Evolutionary conservation across 345 rosid species (phyloP), one percentile per base, ranked within the genome.

Genomic region (Alliaria petiolata): DNA sequence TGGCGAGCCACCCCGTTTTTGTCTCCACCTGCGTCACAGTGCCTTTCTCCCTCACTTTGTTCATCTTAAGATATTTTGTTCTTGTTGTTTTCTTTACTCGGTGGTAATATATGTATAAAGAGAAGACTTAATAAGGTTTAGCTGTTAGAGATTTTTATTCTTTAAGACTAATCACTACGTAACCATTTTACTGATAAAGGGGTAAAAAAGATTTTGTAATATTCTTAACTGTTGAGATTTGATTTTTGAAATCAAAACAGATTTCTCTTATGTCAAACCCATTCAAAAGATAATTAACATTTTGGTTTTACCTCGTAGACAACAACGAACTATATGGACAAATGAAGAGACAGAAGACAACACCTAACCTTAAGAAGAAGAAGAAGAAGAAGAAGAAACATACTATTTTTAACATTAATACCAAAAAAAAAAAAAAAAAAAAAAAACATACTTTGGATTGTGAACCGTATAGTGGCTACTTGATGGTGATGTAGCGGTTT

Each of bases 401-500:
- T 22, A 22, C 25, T 22, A n/a, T 22, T 22, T 3, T 22, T 22
- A 22, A 22, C 25, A 22, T 22, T 22, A 22, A 22, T 22, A 22
- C 25, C 25, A 22, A 22, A 1, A 22, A 22, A 22, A 22, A 3
- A 22, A 22, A 22, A 22, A 3, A 22, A 22, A 3, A 22, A 22
- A 3, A 31, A 19, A 15, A 35, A 36, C 39, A 43, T 44, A 49
- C 72, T n/a, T 35, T 56, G 8, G 62, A 16, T 11, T 57, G 16
- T 26, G 1, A 22, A 70, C 43, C 26, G 16, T 19, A n/a, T n/a
- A 39, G 42, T 33, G 42, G 47, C 81, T 89, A 95, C 85, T 95
- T 91, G 71, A 95, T 95, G 78, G 95, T 88, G 83, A 91, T 91
- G 84, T 95, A 89, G 54, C 96, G 91, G 61, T 95, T 95, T 1